Conservation (phyloP, 73 alveolate species). For the Effrenium voratum region DNA sequence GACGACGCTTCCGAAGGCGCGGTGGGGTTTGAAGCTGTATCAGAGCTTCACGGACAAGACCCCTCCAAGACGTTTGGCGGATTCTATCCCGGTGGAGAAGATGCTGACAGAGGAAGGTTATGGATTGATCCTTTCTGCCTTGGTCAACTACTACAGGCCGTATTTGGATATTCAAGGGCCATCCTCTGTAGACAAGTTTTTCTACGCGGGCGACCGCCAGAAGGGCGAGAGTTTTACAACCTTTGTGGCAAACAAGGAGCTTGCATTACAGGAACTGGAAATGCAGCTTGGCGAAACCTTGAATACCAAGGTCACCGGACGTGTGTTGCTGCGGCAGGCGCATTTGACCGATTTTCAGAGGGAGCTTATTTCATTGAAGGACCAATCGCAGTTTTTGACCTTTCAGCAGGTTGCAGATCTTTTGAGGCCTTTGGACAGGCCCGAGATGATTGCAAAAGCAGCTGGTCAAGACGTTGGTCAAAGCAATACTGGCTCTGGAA, state of each 20-base stretch:
- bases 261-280: neutral
- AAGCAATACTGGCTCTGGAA: no score
- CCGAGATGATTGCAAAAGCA: neutral
- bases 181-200: neutral
- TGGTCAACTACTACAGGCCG: neutral
- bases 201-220: neutral
- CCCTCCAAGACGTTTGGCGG: neutral
- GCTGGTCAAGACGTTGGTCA: no score
- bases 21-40: neutral
- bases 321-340: neutral
- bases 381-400: neutral
- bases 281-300: neutral
- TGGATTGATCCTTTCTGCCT: neutral
- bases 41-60: neutral
- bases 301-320: neutral
- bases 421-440: neutral
- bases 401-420: neutral
- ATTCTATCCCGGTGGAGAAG: neutral
- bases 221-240: neutral
- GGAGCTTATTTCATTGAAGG: neutral
- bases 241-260: neutral
- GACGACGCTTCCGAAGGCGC: neutral
- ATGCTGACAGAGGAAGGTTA: neutral
- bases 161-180: neutral
- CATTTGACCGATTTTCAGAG: neutral